Conservation (phyloP, 2,329 filamentous ascomycete species). For the Hypoxylon sp. region DNA sequence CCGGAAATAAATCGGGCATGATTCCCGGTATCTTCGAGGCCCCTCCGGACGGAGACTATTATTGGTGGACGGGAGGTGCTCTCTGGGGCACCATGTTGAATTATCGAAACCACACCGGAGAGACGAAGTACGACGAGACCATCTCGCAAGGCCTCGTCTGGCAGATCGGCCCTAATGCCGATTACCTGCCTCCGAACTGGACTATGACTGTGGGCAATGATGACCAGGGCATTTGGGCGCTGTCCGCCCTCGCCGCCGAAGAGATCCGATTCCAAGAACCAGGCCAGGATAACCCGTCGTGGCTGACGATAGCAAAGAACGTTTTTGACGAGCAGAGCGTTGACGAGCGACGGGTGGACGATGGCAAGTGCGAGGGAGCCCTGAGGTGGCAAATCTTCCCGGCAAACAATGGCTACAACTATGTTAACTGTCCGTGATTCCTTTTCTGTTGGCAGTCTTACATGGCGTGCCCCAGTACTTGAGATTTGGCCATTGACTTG, state of each 20-base stretch:
- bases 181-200: constrained; percentile 62
- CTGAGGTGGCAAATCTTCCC: constrained; percentile 76
- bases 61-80: constrained; percentile 68
- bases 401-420: constrained; percentile 67
- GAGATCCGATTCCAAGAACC: constrained; percentile 72
- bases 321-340: constrained; percentile 72
- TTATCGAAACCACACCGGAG: constrained; percentile 67
- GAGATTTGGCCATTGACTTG: background rate
- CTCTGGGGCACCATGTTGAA: constrained; percentile 67
- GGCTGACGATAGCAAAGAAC: constrained; percentile 72
- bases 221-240: constrained; percentile 73
- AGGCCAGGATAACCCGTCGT: constrained; percentile 62
- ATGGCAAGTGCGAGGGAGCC: constrained; percentile 68
- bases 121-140: constrained; percentile 64
- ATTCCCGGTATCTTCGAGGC: constrained; percentile 47
- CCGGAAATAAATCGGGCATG: constrained; percentile 44
- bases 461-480: background rate
- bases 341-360: constrained; percentile 62
- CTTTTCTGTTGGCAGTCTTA: too few species aligned
- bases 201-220: constrained; percentile 61
- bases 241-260: constrained; percentile 72
- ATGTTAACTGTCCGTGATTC: constrained; percentile 56
- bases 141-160: constrained; percentile 60
- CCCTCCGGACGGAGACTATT: constrained; percentile 54
- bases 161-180: constrained; percentile 60